These are phyloP conservation scores for Fusarium vanettenii DNA, from an alignment of 2,329 filamentous ascomycete genomes.

Conservation along the genomic window DNA sequence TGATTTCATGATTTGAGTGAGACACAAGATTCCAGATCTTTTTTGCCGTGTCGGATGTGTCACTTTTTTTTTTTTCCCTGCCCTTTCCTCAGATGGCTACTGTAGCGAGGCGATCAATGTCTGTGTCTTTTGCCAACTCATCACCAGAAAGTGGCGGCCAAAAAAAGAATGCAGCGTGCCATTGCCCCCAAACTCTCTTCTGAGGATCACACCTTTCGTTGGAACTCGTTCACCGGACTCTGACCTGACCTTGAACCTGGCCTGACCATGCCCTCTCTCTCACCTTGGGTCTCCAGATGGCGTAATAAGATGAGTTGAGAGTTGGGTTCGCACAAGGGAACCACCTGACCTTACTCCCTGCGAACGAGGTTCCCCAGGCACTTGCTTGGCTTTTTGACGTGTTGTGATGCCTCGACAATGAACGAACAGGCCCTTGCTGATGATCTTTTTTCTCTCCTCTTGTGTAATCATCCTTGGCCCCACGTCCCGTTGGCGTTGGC, in stretches of 20 bases:
- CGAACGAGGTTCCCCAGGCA: conserved; percentile 8
- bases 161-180: neutral
- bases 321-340: conserved; percentile 7
- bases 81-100: neutral
- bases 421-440: neutral
- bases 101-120: neutral
- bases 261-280: neutral
- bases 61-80: neutral
- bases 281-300: neutral
- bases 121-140: neutral
- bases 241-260: conserved; percentile 4
- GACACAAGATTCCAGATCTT: conserved; percentile 5
- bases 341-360: conserved; percentile 8
- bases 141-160: neutral
- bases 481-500: neutral
- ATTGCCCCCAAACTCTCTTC: neutral
- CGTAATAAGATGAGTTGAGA: neutral
- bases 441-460: neutral
- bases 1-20: neutral
- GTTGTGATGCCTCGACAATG: neutral
- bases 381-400: neutral
- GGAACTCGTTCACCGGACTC: conserved; percentile 16
- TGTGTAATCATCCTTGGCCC: neutral
- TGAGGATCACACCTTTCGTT: neutral
- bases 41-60: neutral